These are phyloP conservation scores for Solanum megistacrolobum DNA, from an alignment of 257 asterid genomes.

Conservation along the genomic window DNA sequence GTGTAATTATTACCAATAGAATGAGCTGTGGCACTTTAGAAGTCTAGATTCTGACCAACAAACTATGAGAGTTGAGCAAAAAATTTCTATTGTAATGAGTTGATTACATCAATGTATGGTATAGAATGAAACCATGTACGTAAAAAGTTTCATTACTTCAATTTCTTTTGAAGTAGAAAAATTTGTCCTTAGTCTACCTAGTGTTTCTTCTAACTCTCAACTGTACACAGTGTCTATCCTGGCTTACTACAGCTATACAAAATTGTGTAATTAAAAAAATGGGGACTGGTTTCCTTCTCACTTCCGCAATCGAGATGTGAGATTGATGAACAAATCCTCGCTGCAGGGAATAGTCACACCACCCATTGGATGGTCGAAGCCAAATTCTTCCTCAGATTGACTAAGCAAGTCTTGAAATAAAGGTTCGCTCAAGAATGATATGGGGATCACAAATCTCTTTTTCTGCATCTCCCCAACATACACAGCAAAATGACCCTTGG, in stretches of 20 bases:
- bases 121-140: neutral
- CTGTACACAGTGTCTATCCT: neutral
- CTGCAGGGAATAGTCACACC: neutral
- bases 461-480: neutral
- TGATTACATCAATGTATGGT: neutral
- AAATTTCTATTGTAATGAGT: neutral
- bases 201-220: neutral
- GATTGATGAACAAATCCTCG: neutral
- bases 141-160: neutral
- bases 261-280: neutral
- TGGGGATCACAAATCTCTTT: neutral
- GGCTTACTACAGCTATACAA: neutral
- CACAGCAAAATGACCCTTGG: neutral
- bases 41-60: neutral
- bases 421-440: conserved; percentile 1
- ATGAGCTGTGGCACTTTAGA: neutral
- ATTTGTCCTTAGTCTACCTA: neutral
- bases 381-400: neutral
- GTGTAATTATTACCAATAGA: neutral
- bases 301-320: conserved; percentile 7
- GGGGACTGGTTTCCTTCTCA: neutral
- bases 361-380: neutral
- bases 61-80: neutral
- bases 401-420: neutral
- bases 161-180: neutral